Base-by-base conservation (phyloP, 208 protist species). In the Hexamita inflata region DNA sequence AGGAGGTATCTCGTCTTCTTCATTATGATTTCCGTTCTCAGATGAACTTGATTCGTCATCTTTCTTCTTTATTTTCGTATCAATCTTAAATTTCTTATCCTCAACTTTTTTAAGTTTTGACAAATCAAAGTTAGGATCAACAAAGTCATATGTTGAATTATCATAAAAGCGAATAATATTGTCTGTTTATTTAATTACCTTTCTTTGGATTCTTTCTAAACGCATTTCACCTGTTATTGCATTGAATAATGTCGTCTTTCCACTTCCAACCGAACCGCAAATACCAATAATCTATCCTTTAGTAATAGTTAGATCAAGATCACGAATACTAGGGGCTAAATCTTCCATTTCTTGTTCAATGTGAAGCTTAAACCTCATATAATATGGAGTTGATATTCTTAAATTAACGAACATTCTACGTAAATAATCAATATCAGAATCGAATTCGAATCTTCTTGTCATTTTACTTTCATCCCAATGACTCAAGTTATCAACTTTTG, bases 171-270 rank as follows among this genome's bases (percentile, higher is more conserved):
- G 4, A 53, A 53, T 53, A 53, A 53, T 53, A 24, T 53, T 24
- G 19, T 53, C 45, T 24, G 4, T 4, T 53, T 53, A 53, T 19
- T 53, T 53, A 53, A 53, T 4, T 24, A 4, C 45, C 19, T 53
- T 53, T 24, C 45, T 4, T 19, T 53, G 45, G 19, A 53, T 53
- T 24, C 45, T 4, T 19, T 53, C 45, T 24, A 73, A 24, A 1
- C 53, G 7, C 1, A 77, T 24, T 59, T 84, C 68, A 32, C 81
- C 82, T 13, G 79, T 26, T 34, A 85, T 76, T 2, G 82, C 80
- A 35, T 57, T n/a, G 29, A 83, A 59, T 38, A 84, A 58, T n/a
- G 74, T 67, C 26, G 70, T 73, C 60, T 85, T 84, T 49, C 82
- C 82, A 35, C 26, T 42, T 1, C 82, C 82, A 15, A 85, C 82